Evolutionary conservation across 2,329 filamentous ascomycete species (phyloP), one percentile per base, ranked within the genome.

Genomic region (Botrytis medusae): DNA sequence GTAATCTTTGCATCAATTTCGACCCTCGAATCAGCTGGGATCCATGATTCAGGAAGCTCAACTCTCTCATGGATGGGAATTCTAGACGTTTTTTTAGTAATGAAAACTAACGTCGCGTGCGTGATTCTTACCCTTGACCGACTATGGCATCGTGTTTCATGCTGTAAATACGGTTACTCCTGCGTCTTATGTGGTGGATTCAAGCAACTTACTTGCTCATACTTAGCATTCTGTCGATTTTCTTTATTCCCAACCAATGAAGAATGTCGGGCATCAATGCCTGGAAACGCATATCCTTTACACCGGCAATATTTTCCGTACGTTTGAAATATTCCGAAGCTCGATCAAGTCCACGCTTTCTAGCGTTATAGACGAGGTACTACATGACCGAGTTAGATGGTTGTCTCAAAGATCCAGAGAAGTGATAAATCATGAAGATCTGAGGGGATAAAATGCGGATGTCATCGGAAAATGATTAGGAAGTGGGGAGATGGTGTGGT

Each of bases 1-100:
- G 95, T 96, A 81, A 98, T 98, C 86, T 98, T 98, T 74, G 96
- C 96, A 83, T 98, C 96, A 80, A 98, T 99, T 83, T 99, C 96
- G n/a, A 98, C 96, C 77, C 95, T 88, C 71, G 94, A 97, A 83
- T 98, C 96, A 76, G 91, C 93, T 20, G 96, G 96, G 79, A 98
- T 98, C 88, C 96, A 90, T 46, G 96, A 92, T 77, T 97, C 94
- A 6, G 95, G 96, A 76, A 98, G 93, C 74, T 97, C 94, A 65
- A 98, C 91, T 74, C 95, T 89, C 84, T 98, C 94, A 79, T 92
- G 87, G 78, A 98, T 98, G 44, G 94, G 93, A 77, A 95, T 95
- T 73, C 89, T 91, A 77, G 61, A 44, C 63, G 60, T 54, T n/a
- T 29, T 65, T 69, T 77, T 69, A 75, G 72, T 71, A 46, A 40